phyloP scores from a whole-genome alignment of 805 yeast species.

The Nakazawaea laoshanensis region DNA sequence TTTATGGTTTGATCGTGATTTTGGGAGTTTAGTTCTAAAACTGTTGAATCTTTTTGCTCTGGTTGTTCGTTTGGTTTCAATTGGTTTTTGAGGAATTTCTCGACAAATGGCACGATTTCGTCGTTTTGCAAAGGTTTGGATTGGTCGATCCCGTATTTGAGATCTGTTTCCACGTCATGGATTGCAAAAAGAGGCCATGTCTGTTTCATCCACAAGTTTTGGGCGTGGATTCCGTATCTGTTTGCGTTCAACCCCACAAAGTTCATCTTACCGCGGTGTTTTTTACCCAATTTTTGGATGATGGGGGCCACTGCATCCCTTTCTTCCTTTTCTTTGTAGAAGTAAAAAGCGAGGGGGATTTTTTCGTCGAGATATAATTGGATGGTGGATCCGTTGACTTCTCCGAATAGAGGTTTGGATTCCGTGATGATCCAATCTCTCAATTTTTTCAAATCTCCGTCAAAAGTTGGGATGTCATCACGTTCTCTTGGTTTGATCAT shows the following conservation, averaged over 20 bases:
- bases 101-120: conserved; percentile 56
- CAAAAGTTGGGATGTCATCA: conserved; percentile 50
- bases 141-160: conserved; percentile 76
- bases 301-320: conserved; percentile 43
- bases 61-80: conserved; percentile 70
- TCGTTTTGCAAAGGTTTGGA: conserved; percentile 43
- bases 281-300: conserved; percentile 59
- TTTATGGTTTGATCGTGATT: conserved; percentile 65
- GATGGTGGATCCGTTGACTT: conserved; percentile 75
- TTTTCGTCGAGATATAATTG: conserved; percentile 60
- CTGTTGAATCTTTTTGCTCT: conserved; percentile 59
- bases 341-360: conserved; percentile 80
- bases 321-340: conserved; percentile 65
- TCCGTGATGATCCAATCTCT: conserved; percentile 39
- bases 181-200: conserved; percentile 86
- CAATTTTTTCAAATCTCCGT: no score
- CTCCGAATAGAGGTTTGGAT: conserved; percentile 79
- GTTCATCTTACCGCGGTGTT: conserved; percentile 70
- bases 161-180: conserved; percentile 59
- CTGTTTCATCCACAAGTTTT: conserved; percentile 72
- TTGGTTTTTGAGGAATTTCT: conserved; percentile 54
- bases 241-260: conserved; percentile 84
- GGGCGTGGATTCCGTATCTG: conserved; percentile 79
- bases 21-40: conserved; percentile 64
- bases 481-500: conserved; percentile 37